A percentile compares a stretch with the other conserved stretches of the same genome.
phyloP scores from a whole-genome alignment of 805 yeast genomes.

The Wickerhamiella sorbophila region DNA sequence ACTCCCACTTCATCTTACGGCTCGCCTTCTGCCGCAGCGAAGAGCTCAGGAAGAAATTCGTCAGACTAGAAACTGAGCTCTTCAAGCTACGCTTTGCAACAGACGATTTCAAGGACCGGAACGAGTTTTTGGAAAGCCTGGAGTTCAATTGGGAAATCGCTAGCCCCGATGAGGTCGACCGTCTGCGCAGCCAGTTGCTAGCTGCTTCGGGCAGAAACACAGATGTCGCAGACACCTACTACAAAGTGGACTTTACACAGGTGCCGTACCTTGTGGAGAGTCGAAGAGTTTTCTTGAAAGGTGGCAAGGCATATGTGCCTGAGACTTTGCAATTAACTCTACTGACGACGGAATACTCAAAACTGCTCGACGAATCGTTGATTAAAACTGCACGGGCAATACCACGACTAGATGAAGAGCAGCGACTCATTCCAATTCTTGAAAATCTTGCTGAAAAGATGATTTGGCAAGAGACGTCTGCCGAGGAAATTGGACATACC shows the following conservation, averaged over 20 bases:
- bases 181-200: constrained; percentile 35
- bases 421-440: constrained; percentile 70
- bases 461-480: constrained; percentile 28
- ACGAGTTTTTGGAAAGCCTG: constrained; percentile 48
- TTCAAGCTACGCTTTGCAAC: constrained; percentile 59
- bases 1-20: constrained; percentile 77
- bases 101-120: constrained; percentile 52
- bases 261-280: constrained; percentile 59
- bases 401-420: constrained; percentile 83
- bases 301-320: constrained; percentile 77
- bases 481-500: constrained; percentile 18
- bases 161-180: constrained; percentile 42
- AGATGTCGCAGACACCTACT: constrained; percentile 47
- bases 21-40: constrained; percentile 75
- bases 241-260: constrained; percentile 76
- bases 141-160: constrained; percentile 65
- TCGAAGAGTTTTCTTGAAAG: constrained; percentile 51
- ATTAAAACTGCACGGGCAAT: constrained; percentile 58
- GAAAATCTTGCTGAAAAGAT: constrained; percentile 33
- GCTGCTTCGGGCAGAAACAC: constrained; percentile 20
- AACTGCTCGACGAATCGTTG: constrained; percentile 37
- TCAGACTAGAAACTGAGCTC: constrained; percentile 58
- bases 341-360: constrained; percentile 53
- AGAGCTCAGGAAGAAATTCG: constrained; percentile 67
- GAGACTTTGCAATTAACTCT: constrained; percentile 62